Conservation (phyloP, 345 rosid species). For the Eucalyptus regnans region DNA sequence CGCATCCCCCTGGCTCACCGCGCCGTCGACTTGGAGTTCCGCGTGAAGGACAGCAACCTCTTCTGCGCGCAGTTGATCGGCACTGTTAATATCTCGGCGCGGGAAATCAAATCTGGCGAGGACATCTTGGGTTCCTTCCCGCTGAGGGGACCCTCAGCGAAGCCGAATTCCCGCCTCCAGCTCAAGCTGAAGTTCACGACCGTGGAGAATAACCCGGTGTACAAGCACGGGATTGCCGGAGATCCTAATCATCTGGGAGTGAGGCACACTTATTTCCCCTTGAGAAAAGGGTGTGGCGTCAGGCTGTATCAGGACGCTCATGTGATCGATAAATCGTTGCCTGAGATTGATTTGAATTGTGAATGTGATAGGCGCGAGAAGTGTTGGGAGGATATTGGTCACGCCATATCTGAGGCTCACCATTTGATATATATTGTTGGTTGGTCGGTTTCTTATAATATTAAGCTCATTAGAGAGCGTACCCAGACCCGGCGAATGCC, state of each 20-base stretch:
- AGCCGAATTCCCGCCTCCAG: constrained; percentile 41
- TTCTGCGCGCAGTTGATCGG: constrained; percentile 83
- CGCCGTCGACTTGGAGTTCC: constrained; percentile 43
- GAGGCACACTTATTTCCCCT: constrained; percentile 59
- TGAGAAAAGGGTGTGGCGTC: constrained; percentile 57
- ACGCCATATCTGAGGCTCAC: constrained; percentile 86
- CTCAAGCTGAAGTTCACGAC: constrained; percentile 59
- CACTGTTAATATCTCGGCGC: constrained; percentile 34
- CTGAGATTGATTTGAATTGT: no score
- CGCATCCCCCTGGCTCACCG: constrained; percentile 64
- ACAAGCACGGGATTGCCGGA: constrained; percentile 47
- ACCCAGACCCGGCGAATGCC: constrained; percentile 54
- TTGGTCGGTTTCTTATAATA: constrained; percentile 86
- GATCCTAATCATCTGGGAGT: constrained; percentile 1
- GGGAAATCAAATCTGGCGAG: constrained; percentile 24
- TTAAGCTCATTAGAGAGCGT: constrained; percentile 73
- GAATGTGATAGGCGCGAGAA: constrained; percentile 20
- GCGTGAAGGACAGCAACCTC: constrained; percentile 68
- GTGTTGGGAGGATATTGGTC: constrained; percentile 95
- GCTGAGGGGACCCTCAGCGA: constrained; percentile 34
- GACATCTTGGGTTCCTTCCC: constrained; percentile 43
- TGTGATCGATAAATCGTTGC: constrained; percentile 26
- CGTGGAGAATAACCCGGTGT: constrained; percentile 16
- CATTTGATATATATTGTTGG: constrained; percentile 86
- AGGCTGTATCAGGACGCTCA: constrained; percentile 92